Conservation (phyloP, 2,329 filamentous ascomycete species). For the Coniochaeta sp. region DNA sequence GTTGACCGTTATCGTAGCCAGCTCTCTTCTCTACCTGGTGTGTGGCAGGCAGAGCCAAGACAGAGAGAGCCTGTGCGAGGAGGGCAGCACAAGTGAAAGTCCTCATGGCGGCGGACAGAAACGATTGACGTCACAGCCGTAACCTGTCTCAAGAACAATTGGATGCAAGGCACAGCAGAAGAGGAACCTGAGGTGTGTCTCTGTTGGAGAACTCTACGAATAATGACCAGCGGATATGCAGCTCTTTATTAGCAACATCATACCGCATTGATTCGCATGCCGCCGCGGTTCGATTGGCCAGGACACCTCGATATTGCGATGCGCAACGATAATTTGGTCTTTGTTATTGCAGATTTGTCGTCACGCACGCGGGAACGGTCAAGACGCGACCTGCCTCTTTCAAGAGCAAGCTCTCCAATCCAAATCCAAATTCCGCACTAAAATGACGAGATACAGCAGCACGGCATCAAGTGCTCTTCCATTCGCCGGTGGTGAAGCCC, state of each 20-base stretch:
- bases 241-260: neutral
- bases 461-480: neutral
- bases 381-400: neutral
- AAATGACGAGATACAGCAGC: neutral
- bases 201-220: neutral
- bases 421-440: neutral
- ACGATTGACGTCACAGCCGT: neutral
- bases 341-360: neutral
- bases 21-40: neutral
- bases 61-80: neutral
- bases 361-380: neutral
- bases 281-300: neutral
- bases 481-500: neutral
- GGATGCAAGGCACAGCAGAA: neutral
- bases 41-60: neutral
- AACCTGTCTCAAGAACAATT: neutral
- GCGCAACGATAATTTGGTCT: neutral
- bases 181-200: neutral
- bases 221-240: neutral
- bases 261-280: neutral
- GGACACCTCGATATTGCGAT: neutral
- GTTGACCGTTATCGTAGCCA: conserved; percentile 42
- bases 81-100: neutral
- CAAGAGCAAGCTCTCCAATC: neutral
- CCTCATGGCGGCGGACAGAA: neutral